These are phyloP conservation scores for Clarireedia homoeocarpa DNA, from an alignment of 2,329 filamentous ascomycete species.

Conservation along the genomic window DNA sequence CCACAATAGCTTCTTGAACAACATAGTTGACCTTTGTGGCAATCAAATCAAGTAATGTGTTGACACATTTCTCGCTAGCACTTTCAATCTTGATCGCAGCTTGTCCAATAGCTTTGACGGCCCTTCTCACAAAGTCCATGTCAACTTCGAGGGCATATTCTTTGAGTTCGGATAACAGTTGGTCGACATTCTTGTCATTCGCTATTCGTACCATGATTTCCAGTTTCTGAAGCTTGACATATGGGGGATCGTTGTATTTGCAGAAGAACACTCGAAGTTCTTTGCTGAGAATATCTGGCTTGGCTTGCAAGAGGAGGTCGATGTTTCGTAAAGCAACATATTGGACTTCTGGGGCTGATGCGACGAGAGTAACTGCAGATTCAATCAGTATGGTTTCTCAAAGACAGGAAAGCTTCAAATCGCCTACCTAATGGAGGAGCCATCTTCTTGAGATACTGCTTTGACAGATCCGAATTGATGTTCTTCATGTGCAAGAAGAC, in stretches of 20 bases:
- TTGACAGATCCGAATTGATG: slow-evolving; percentile 68
- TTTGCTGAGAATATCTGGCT: slow-evolving; percentile 93
- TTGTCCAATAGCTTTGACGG: slow-evolving; percentile 93
- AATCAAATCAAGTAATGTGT: slow-evolving; percentile 86
- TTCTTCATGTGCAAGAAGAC: slow-evolving; percentile 95
- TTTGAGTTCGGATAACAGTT: slow-evolving; percentile 86
- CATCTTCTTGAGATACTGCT: slow-evolving; percentile 96
- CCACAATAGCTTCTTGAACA: slow-evolving; percentile 96
- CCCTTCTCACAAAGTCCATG: slow-evolving; percentile 95
- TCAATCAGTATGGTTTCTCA: slow-evolving; percentile 11
- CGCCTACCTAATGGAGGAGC: slow-evolving; percentile 77
- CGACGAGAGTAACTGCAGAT: slow-evolving; percentile 76
- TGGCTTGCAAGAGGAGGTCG: slow-evolving; percentile 88
- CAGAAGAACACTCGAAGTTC: slow-evolving; percentile 98
- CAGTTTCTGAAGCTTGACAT: slow-evolving; percentile 94
- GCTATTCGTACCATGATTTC: slow-evolving; percentile 99
- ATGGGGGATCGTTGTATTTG: slow-evolving; percentile 98
- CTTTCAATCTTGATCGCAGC: slow-evolving; percentile 98
- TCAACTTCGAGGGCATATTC: slow-evolving; percentile 98
- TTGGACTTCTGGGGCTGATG: slow-evolving; percentile 92
- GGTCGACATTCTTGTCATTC: slow-evolving; percentile 93
- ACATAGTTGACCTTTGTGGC: slow-evolving; percentile 98
- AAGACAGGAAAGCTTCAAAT: background rate
- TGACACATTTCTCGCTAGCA: slow-evolving; percentile 91
- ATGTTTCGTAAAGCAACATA: slow-evolving; percentile 96